phyloP scores from a whole-genome alignment of 2,329 filamentous ascomycete genomes.

The Colletotrichum sp. region DNA sequence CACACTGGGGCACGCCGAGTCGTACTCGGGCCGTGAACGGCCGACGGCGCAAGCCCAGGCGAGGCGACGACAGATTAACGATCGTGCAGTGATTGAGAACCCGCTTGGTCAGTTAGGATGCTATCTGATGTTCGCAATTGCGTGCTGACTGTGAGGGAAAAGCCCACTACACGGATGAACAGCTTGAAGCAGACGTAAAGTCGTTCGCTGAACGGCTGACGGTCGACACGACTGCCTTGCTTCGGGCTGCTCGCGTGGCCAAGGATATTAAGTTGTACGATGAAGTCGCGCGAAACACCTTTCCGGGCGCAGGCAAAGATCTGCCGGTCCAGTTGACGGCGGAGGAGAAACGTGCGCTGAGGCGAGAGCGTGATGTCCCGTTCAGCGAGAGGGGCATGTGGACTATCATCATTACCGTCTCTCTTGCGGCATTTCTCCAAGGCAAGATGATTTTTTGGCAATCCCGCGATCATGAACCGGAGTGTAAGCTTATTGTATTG shows the following conservation, averaged over 20 bases:
- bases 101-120: conserved; percentile 29
- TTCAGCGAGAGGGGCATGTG: conserved; percentile 44
- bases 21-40: conserved; percentile 17
- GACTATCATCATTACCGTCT: conserved; percentile 45
- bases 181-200: conserved; percentile 39
- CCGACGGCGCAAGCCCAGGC: conserved; percentile 29
- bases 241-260: conserved; percentile 44
- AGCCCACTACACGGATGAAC: conserved; percentile 42
- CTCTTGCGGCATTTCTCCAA: conserved; percentile 47
- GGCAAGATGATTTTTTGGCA: conserved; percentile 16
- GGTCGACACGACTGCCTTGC: conserved; percentile 32
- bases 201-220: conserved; percentile 34
- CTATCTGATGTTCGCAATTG: background rate
- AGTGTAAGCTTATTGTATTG: background rate
- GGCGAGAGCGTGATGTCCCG: conserved; percentile 39
- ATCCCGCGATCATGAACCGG: background rate
- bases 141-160: background rate
- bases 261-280: conserved; percentile 45
- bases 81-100: conserved; percentile 40
- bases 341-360: conserved; percentile 41
- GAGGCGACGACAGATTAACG: conserved; percentile 32
- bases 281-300: conserved; percentile 33
- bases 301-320: conserved; percentile 20
- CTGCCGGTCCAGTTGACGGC: conserved; percentile 35
- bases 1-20: conserved; percentile 11